Evolutionary conservation across 495 filamentous ascomycete genomes (phyloP).

Genomic region (Xylaria bambusicola): DNA sequence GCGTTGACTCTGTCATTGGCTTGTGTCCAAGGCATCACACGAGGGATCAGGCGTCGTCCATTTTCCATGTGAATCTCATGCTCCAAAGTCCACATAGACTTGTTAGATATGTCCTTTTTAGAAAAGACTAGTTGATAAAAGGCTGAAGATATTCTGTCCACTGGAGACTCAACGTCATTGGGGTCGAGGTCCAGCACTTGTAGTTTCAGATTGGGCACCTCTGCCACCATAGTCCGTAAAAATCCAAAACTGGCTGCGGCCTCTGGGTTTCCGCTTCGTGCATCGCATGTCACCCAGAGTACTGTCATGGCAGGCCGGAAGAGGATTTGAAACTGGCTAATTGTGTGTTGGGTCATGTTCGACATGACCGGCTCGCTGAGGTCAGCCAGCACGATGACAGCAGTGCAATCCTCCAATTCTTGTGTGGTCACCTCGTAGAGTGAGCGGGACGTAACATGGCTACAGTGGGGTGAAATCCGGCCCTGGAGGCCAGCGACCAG

Average conservation of each 20-base stretch:
- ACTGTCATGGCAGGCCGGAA: slow-evolving; percentile 40
- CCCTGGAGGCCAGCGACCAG: slow-evolving; percentile 22
- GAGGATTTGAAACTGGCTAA: slow-evolving; percentile 36
- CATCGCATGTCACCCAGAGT: slow-evolving; percentile 41
- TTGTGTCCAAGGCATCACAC: slow-evolving; percentile 40
- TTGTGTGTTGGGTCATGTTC: slow-evolving; percentile 34
- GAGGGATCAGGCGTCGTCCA: slow-evolving; percentile 36
- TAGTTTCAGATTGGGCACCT: slow-evolving; percentile 39
- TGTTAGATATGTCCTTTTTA: neutral
- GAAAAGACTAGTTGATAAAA: slow-evolving; percentile 32
- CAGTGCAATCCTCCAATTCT: slow-evolving; percentile 23
- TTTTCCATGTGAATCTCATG: slow-evolving; percentile 40
- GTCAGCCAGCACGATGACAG: slow-evolving; percentile 40
- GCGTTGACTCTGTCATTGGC: slow-evolving; percentile 43
- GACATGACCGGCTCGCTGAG: slow-evolving; percentile 39
- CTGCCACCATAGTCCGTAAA: slow-evolving; percentile 42
- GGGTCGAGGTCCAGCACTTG: slow-evolving; percentile 45
- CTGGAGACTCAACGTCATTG: slow-evolving; percentile 17
- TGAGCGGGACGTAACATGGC: slow-evolving; percentile 18
- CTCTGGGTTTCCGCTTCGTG: slow-evolving; percentile 32
- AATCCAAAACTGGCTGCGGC: slow-evolving; percentile 47
- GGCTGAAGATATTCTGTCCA: slow-evolving; percentile 23
- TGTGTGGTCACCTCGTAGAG: slow-evolving; percentile 26
- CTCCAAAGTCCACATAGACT: slow-evolving; percentile 35
- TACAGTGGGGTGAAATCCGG: slow-evolving; percentile 25